Evolutionary conservation across 1,284 basidiomycete genomes (phyloP).

Genomic region (Leucoagaricus sp.): DNA sequence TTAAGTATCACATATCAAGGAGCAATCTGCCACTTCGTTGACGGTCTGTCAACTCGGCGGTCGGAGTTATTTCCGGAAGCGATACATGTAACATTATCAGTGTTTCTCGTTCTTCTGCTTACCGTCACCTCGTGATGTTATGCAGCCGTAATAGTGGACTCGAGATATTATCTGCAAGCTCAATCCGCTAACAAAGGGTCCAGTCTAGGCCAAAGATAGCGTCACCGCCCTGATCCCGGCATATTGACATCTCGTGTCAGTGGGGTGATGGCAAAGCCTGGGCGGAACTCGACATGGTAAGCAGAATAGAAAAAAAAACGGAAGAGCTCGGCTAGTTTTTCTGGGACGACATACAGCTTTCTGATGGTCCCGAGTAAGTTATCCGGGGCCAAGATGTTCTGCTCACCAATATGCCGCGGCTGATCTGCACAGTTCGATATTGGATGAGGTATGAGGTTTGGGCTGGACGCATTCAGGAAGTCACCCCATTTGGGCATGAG

Average conservation of each 20-base stretch:
- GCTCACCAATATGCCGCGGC: no score
- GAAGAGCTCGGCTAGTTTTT: background rate
- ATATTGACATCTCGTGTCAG: slow-evolving; percentile 29
- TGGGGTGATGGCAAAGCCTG: slow-evolving; percentile 5
- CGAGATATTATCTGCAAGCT: background rate
- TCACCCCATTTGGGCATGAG: background rate
- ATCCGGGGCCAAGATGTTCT: background rate
- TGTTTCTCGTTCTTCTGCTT: background rate
- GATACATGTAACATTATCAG: slow-evolving; percentile 1
- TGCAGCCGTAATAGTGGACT: slow-evolving; percentile 1
- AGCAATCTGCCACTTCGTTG: background rate
- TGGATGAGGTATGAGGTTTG: no score
- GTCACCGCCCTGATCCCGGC: slow-evolving; percentile 1
- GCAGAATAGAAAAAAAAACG: background rate
- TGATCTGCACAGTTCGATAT: background rate
- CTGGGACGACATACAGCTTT: background rate
- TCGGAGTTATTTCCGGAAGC: slow-evolving; percentile 21
- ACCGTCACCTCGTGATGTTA: slow-evolving; percentile 10
- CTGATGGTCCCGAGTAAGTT: slow-evolving; percentile 12
- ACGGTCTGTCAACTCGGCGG: slow-evolving; percentile 21
- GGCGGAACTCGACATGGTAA: background rate
- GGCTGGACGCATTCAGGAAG: background rate
- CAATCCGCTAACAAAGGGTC: slow-evolving; percentile 6
- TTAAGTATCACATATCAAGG: background rate
- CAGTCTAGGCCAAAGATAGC: slow-evolving; percentile 3